Base-by-base conservation (phyloP, 768 basidiomycete genomes). In the Zangia roseola region DNA sequence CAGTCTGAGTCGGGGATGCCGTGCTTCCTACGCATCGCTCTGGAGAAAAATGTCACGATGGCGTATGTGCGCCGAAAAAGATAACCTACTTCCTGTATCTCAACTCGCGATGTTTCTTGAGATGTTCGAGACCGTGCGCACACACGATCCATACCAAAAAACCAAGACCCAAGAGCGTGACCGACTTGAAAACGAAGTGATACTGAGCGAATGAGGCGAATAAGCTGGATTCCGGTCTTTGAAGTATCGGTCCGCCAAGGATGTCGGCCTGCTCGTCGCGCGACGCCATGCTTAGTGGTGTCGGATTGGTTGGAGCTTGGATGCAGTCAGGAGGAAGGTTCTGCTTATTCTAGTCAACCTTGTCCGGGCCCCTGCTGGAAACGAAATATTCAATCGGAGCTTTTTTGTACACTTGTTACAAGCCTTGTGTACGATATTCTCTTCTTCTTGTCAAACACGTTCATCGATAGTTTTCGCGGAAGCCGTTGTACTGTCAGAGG, bases 1-100 rank as follows among this genome's bases (percentile, higher is more conserved):
- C 82, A 76, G 72, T 92, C 90, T 49, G 74, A 76, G 73, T 92
- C 90, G 16, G 90, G 91, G 51, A 92, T 92, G 39, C 90, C 91
- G 61, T 90, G 81, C 69, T 79, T 75, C 55, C 90, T 74, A 52
- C 90, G 81, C 75, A 83, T 82, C 54, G 82, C 75, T 58, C 87
- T 90, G 55, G 31, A 12, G 49, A 53, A 34, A 50, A 28, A 52
- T 49, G 46, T 64, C 28, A 64, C 58, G 51, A 9, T 28, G 9
- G 23, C 9, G 24, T 19, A 51, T 41, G 23, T 36, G 28, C 24
- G 30, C 13, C 34, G 12, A n/a, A 26, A 45, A 24, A 35, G 30
- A 39, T 16, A 6, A 70, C 82, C 48, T 57, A 88, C 88, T 86
- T 70, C 67, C 79, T 82, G 63, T 84, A 82, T 28, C 75, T 72